phyloP scores from a whole-genome alignment of 306 rosid genomes.

The Vigna hirtella region DNA sequence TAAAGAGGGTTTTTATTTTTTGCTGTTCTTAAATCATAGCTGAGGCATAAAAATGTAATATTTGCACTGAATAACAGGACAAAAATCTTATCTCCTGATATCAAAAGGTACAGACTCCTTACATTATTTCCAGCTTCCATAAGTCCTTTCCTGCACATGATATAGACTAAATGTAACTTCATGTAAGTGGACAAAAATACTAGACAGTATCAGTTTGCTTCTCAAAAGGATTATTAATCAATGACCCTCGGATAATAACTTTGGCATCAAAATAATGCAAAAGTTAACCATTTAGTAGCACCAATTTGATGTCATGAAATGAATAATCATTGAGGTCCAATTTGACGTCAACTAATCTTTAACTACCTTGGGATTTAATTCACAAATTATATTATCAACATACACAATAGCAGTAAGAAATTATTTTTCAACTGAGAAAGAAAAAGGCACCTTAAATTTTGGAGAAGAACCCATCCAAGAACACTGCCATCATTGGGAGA shows the following conservation, averaged over 20 bases:
- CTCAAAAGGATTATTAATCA: slow-evolving; percentile 36
- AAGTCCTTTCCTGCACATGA: slow-evolving; percentile 62
- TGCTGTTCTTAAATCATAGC: not conserved
- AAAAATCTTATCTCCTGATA: slow-evolving; percentile 14
- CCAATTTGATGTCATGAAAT: slow-evolving; percentile 10
- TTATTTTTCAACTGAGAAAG: slow-evolving; percentile 18
- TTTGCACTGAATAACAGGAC: slow-evolving; percentile 21
- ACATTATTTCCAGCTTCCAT: slow-evolving; percentile 60
- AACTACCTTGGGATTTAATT: slow-evolving; percentile 15
- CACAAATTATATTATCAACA: not conserved
- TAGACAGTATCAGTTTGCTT: not conserved
- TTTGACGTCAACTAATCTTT: slow-evolving; percentile 2
- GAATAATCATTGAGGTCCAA: slow-evolving; percentile 28
- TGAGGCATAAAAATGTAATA: not conserved
- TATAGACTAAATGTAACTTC: slow-evolving; percentile 30
- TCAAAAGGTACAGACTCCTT: slow-evolving; percentile 55
- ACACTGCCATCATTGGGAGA: slow-evolving; percentile 72
- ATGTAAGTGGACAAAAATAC: slow-evolving; percentile 18
- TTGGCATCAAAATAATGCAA: slow-evolving; percentile 27
- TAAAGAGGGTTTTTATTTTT: not conserved
- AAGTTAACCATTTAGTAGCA: not conserved
- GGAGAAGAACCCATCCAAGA: slow-evolving; percentile 92
- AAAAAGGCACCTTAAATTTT: slow-evolving; percentile 61
- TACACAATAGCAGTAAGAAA: not conserved
- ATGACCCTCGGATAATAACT: not conserved